Percentiles rank a stretch among this genome's conserved stretches.
Conservation (phyloP, 352 stramenopile species). For the Pelagophyceae sp. region DNA sequence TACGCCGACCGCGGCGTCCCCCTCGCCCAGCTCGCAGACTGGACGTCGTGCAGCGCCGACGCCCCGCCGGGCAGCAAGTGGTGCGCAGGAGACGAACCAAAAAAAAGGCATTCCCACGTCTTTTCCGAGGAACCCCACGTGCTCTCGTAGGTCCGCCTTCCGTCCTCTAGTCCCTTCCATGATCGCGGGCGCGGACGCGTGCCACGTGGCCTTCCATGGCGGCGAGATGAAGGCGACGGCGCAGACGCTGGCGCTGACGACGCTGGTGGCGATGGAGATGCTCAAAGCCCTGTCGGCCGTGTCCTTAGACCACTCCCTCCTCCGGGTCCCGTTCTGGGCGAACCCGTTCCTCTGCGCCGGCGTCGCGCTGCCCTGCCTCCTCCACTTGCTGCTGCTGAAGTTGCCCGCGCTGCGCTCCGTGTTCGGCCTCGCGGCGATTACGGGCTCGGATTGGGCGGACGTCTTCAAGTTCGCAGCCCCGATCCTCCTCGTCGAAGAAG, state of each 20-base stretch:
- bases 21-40: slow-evolving; percentile 50
- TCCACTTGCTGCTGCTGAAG: slow-evolving; percentile 65
- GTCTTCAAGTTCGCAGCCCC: slow-evolving; percentile 55
- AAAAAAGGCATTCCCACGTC: no score
- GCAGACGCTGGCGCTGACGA: slow-evolving; percentile 62
- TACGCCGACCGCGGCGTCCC: slow-evolving; percentile 54
- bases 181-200: background rate
- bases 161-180: no score
- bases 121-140: no score
- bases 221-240: slow-evolving; percentile 26
- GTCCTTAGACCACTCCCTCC: slow-evolving; percentile 60
- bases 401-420: slow-evolving; percentile 21
- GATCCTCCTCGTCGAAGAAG: slow-evolving; percentile 66
- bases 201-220: background rate
- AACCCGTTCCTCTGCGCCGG: slow-evolving; percentile 62
- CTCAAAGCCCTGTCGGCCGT: slow-evolving; percentile 63
- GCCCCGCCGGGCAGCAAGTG: slow-evolving; percentile 36
- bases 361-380: slow-evolving; percentile 53
- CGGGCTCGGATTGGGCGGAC: slow-evolving; percentile 53
- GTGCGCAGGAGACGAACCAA: slow-evolving; percentile 31
- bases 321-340: slow-evolving; percentile 54
- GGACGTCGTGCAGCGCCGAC: slow-evolving; percentile 50
- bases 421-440: slow-evolving; percentile 39
- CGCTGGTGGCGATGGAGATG: slow-evolving; percentile 70
- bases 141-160: no score